Evolutionary conservation across 345 rosid species (phyloP), one percentile per base, ranked within the genome.

Genomic region (Schrenkiella parvula): DNA sequence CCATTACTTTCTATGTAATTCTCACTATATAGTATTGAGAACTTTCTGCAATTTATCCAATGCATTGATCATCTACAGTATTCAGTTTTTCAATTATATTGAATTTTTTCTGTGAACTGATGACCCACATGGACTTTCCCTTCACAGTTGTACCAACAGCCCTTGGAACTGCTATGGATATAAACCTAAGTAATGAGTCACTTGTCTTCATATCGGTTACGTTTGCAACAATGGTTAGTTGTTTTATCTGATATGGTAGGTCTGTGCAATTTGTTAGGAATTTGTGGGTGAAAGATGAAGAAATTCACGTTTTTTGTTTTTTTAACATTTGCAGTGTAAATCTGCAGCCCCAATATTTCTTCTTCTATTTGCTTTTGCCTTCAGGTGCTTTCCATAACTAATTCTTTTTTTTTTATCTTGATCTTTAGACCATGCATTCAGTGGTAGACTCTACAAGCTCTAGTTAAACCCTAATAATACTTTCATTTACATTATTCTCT

Each of bases 111-210:
- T 51, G 74, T 86, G 85, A 79, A 83, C 98, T 88, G 82, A 91
- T 89, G 85, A 83, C 64, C 86, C 90, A 87, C 85, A 84, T 87
- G 85, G 88, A 85, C 80, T 91, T 87, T 95, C 87, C 84, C 88
- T 83, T 83, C 81, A 84, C 99, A 95, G 99, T 92, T 90, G 93
- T 95, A 83, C 98, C 99, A 15, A 91, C 96, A 14, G 99, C 98
- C 65, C 87, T 95, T 79, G 95, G 89, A 80, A 92, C 99, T 51
- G 99, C 99, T 59, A 73, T 95, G 93, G 99, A 92, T 81, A 82
- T 95, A 76, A 86, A 92, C 80, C 84, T 95, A 80, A 95, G 98
- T 88, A 95, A 95, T 32, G 98, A 79, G 73, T 95, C 99, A 77
- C 97, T 95, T 74, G 96, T 95, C 78, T 89, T 91, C 82, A 88